These are phyloP conservation scores for Phytophthora pistaciae DNA, from an alignment of 352 stramenopile species.

Conservation along the genomic window DNA sequence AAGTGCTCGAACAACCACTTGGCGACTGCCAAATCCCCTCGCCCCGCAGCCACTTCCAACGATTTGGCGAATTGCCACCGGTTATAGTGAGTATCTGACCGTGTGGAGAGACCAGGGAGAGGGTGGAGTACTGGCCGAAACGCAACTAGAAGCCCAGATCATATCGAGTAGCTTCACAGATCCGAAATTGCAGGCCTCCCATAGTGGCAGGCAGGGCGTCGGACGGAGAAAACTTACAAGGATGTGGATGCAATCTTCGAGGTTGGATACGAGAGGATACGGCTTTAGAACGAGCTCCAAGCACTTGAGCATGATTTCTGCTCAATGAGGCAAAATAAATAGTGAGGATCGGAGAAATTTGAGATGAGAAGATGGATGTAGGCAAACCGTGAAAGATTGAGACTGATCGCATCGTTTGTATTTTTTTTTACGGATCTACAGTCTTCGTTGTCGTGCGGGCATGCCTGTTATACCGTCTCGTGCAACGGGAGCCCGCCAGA, in stretches of 20 bases:
- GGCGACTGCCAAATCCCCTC: slow-evolving; percentile 5
- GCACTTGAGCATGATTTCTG: not conserved
- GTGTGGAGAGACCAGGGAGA: not conserved
- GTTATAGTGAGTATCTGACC: not conserved
- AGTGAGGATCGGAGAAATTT: too few species aligned
- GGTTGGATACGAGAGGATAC: not conserved
- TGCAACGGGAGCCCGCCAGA: too few species aligned
- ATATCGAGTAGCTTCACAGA: not conserved
- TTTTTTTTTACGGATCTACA: too few species aligned
- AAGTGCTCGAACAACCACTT: slow-evolving; percentile 17
- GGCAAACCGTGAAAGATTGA: too few species aligned
- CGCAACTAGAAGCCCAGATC: not conserved
- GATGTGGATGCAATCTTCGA: not conserved
- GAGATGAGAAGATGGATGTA: too few species aligned
- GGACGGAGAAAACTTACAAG: not conserved
- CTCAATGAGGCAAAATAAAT: too few species aligned
- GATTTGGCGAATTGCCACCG: slow-evolving; percentile 8
- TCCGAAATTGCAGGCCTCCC: not conserved
- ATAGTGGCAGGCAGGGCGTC: not conserved
- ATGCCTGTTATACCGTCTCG: too few species aligned
- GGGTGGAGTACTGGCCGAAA: not conserved
- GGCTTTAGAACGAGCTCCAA: not conserved
- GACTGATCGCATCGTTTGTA: too few species aligned
- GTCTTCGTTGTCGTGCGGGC: too few species aligned
- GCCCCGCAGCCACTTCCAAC: not conserved